Evolutionary conservation across 768 basidiomycete genomes (phyloP).

Genomic region (Austroboletus festivus): DNA sequence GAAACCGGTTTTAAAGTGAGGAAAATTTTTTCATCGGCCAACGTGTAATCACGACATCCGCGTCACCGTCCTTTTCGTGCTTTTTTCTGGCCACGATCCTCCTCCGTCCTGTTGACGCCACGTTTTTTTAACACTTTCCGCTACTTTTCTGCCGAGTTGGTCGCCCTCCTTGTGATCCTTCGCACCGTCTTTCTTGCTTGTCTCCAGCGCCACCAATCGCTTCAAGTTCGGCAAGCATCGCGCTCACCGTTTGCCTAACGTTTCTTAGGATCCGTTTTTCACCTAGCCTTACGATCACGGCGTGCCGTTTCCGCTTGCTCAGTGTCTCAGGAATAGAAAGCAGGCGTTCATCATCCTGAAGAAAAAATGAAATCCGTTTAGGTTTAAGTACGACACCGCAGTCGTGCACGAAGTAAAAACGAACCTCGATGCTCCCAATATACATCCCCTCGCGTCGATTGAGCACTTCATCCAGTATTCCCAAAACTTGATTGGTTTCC

Average conservation of each 20-base stretch:
- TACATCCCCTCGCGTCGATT: conserved; percentile 45
- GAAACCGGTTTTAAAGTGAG: too few relatives aligned
- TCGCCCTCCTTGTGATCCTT: conserved; percentile 2
- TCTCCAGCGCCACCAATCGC: not conserved
- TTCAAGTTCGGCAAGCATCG: conserved; percentile 5
- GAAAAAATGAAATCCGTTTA: too few relatives aligned
- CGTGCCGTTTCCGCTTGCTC: conserved; percentile 50
- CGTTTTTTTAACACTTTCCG: conserved; percentile 15
- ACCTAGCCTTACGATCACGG: conserved; percentile 70
- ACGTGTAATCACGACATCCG: too few relatives aligned
- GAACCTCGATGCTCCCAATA: conserved; percentile 40
- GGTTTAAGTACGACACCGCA: too few relatives aligned
- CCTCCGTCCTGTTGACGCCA: conserved; percentile 3
- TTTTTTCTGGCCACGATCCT: conserved; percentile 16
- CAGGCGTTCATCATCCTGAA: conserved; percentile 51
- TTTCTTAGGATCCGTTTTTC: conserved; percentile 68
- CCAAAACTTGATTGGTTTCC: conserved; percentile 33
- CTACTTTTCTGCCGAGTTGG: too few relatives aligned
- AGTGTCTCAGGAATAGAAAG: conserved; percentile 27
- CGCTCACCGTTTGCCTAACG: conserved; percentile 17
- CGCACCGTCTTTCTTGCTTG: not conserved
- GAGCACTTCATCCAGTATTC: conserved; percentile 48
- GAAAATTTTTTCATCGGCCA: too few relatives aligned
- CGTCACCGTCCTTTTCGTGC: conserved; percentile 16
- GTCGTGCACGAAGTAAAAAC: conserved; percentile 5